Evolutionary conservation across 768 basidiomycete species (phyloP), one percentile per base, ranked within the genome.

Genomic region (Neoboletus brunneissimus): DNA sequence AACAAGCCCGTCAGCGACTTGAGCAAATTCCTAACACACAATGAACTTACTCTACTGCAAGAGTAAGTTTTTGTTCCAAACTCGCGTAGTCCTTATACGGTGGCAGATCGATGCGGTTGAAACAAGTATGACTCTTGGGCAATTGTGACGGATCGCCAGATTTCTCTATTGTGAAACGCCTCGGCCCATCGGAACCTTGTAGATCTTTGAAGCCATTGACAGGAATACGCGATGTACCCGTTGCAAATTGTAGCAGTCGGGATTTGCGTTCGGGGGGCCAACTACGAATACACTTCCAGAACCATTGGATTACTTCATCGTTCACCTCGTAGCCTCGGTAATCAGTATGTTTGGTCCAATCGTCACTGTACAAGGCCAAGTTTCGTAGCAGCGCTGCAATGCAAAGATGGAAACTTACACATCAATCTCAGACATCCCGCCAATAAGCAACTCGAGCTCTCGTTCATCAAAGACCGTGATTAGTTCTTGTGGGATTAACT

Each of bases 261-360:
- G 92, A 94, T 78, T 99, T 99, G 74, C 95, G 88, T 78, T 99
- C 97, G 1, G 96, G 87, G 12, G 97, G 96, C 97, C 97, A 99
- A 64, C 88, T 86, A 63, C 92, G 89, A 44, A 99, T 92, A 66
- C 93, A 94, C 77, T 98, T 94, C 97, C 97, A 99, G 88, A 99
- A 99, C 97, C 97, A 99, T 69, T 98, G 94, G 54, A 99, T 95
- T 47, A 95, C 91, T 67, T 96, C 93, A 68, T 96, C 94, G 65
- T 88, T 90, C 75, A 92, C 86, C 75, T 94, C 91, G 68, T 95
- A 96, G 16, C 94, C 96, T 61, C 96, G 88, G 75, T 98, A 98
- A 72, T 98, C 97, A 37, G 97, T 99, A 75, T 95, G 97, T 77
- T 98, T 98, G 69, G 88, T 92, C 97, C 97, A 98, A 72, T 97